Conservation (phyloP, 148 eudicot genomes). For the Vaccinium corymbosum region DNA sequence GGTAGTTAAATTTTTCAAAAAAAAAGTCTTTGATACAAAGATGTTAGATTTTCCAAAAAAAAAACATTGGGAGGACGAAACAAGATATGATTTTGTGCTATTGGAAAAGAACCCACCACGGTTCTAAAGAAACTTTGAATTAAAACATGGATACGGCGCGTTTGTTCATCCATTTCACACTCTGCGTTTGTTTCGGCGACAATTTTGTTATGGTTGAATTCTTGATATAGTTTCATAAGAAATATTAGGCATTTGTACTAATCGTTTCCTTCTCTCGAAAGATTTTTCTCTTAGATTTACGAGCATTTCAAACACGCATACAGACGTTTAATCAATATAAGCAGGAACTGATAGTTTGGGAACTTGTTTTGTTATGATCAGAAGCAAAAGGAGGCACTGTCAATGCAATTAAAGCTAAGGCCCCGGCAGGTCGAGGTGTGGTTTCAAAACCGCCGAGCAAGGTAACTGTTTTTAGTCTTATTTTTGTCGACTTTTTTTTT, state of each 20-base stretch:
- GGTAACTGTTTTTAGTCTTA: conserved; percentile 23
- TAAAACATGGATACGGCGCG: not conserved
- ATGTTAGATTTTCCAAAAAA: not conserved
- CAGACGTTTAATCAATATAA: not conserved
- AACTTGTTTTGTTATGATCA: not conserved
- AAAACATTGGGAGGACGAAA: too few species aligned
- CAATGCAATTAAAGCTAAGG: conserved; percentile 36
- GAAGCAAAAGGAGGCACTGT: conserved; percentile 49
- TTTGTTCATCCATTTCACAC: not conserved
- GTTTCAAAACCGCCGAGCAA: conserved; percentile 61
- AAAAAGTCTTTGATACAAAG: not conserved
- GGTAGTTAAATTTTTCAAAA: not conserved
- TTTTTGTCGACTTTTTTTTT: too few species aligned
- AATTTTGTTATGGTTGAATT: not conserved
- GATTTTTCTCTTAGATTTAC: not conserved
- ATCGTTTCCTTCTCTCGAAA: too few species aligned
- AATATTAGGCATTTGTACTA: too few species aligned
- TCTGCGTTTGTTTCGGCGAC: not conserved
- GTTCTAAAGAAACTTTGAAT: not conserved
- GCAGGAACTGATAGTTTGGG: not conserved
- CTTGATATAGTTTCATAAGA: not conserved
- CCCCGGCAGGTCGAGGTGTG: conserved; percentile 56
- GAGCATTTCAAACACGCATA: not conserved
- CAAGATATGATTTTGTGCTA: not conserved
- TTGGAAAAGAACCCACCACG: not conserved